Conservation (phyloP, 2,329 filamentous ascomycete genomes). For the Cladosporium velox region DNA sequence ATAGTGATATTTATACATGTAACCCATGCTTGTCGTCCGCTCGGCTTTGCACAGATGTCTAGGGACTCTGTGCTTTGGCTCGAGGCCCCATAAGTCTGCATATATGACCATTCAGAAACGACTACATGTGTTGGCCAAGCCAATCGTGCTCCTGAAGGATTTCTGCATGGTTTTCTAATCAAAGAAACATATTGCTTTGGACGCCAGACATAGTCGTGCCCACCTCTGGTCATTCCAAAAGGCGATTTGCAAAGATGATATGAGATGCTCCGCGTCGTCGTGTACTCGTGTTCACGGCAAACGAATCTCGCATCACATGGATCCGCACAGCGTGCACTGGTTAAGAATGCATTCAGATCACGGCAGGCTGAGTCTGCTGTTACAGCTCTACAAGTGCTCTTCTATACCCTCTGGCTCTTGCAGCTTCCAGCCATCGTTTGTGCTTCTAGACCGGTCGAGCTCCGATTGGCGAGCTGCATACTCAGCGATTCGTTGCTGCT, state of each 20-base stretch:
- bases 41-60: neutral
- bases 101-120: neutral
- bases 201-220: neutral
- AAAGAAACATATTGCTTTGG: neutral
- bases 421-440: slow-evolving; percentile 10
- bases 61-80: neutral
- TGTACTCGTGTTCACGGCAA: neutral
- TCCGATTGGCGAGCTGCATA: neutral
- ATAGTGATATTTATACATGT: neutral
- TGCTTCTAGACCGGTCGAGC: neutral
- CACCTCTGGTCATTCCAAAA: neutral
- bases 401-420: neutral
- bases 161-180: neutral
- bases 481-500: neutral
- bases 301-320: neutral
- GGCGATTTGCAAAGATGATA: neutral
- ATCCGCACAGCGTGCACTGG: neutral
- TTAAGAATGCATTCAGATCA: neutral
- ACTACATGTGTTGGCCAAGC: neutral
- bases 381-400: neutral
- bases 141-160: neutral
- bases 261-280: neutral
- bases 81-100: neutral
- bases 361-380: neutral
- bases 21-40: neutral